phyloP scores from a whole-genome alignment of 805 yeast genomes.

The Cyberlindnera mrakii region DNA sequence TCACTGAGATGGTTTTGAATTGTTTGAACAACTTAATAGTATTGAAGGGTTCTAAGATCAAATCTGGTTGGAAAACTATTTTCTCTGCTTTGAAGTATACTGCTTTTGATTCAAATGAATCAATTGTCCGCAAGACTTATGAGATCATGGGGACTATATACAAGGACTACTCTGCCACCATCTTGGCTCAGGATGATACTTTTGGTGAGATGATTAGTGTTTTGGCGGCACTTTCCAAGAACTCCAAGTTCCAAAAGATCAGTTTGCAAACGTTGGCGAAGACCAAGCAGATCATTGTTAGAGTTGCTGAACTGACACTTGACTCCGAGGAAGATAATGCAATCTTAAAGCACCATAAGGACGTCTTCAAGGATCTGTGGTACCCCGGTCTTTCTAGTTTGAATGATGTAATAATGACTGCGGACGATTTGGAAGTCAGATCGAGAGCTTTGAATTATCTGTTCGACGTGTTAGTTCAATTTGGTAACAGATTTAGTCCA shows the following conservation, averaged over 20 bases:
- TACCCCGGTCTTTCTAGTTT: conserved; percentile 82
- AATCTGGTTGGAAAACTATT: conserved; percentile 93
- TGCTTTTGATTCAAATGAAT: conserved; percentile 53
- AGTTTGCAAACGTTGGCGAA: conserved; percentile 78
- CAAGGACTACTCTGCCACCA: conserved; percentile 52
- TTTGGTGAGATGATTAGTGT: conserved; percentile 62
- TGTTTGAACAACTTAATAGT: conserved; percentile 82
- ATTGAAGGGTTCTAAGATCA: conserved; percentile 65
- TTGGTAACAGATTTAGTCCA: conserved; percentile 70
- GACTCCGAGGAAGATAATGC: conserved; percentile 17
- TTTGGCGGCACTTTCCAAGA: conserved; percentile 76
- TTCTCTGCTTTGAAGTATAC: conserved; percentile 73
- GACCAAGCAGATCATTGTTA: conserved; percentile 54
- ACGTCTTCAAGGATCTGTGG: conserved; percentile 58
- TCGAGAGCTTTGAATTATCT: conserved; percentile 78
- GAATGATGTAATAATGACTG: conserved; percentile 86
- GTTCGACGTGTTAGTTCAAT: conserved; percentile 73
- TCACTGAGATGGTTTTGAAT: conserved; percentile 84
- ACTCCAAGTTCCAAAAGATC: conserved; percentile 71
- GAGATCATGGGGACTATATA: conserved; percentile 57
- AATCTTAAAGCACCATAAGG: conserved; percentile 28
- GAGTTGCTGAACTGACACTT: conserved; percentile 44
- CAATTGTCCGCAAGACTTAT: conserved; percentile 58
- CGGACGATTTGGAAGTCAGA: conserved; percentile 90
- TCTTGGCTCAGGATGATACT: conserved; percentile 62